Evolutionary conservation across 1,284 basidiomycete genomes (phyloP).

Genomic region (Thelephora terrestris): DNA sequence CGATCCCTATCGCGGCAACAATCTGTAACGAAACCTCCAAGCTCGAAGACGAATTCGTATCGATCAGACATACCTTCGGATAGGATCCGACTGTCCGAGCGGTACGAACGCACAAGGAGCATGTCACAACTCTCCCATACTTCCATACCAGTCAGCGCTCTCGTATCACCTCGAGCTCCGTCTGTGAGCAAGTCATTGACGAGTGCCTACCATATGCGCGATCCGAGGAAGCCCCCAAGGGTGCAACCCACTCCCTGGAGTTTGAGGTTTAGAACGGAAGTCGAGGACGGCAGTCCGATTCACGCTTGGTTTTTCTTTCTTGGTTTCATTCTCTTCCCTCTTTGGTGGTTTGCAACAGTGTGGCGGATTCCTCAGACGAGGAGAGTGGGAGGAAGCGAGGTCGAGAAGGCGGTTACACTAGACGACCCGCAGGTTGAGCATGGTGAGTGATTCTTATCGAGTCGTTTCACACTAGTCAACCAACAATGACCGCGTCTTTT

Average conservation of each 20-base stretch:
- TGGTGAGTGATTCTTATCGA: slow-evolving; percentile 33
- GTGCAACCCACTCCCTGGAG: slow-evolving; percentile 50
- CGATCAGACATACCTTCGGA: background rate
- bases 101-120: slow-evolving; percentile 15
- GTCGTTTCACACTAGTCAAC: slow-evolving; percentile 1
- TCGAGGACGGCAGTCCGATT: slow-evolving; percentile 52
- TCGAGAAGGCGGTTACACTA: slow-evolving; percentile 60
- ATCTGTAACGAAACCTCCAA: slow-evolving; percentile 9
- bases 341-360: slow-evolving; percentile 68
- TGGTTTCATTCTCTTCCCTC: slow-evolving; percentile 63
- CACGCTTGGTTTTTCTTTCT: slow-evolving; percentile 71
- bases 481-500: slow-evolving; percentile 5
- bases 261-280: slow-evolving; percentile 36
- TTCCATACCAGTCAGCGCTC: slow-evolving; percentile 69
- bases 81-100: background rate
- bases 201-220: slow-evolving; percentile 62
- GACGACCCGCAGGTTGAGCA: slow-evolving; percentile 72
- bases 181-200: slow-evolving; percentile 44
- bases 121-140: slow-evolving; percentile 34
- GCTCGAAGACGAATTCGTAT: slow-evolving; percentile 15
- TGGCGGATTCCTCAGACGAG: slow-evolving; percentile 51
- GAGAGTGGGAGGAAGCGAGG: slow-evolving; percentile 43
- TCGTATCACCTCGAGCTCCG: slow-evolving; percentile 66
- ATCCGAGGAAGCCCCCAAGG: slow-evolving; percentile 55
- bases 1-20: background rate